Percentiles rank a stretch among this genome's conserved stretches.
Conservation (phyloP, 2,329 filamentous ascomycete genomes). For the Ramularia endophylla region DNA sequence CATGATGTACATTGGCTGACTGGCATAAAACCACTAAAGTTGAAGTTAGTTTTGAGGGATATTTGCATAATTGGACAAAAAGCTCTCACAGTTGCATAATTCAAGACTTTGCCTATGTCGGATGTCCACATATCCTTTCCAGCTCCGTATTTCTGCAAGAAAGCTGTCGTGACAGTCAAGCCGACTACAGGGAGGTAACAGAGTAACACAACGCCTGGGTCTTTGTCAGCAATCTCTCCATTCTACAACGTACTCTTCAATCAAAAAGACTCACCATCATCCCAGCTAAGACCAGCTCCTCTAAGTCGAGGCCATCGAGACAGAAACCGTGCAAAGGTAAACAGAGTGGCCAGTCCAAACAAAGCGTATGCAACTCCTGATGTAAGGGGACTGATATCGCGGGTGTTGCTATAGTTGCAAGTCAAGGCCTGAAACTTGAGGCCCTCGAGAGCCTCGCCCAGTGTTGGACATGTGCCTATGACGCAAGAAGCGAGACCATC, state of each 20-base stretch:
- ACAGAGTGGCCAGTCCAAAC: slow-evolving; percentile 4
- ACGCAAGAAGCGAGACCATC: slow-evolving; percentile 1
- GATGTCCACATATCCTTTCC: slow-evolving; percentile 5
- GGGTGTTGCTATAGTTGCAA: slow-evolving; percentile 1
- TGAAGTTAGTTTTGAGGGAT: not conserved
- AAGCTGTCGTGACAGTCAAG: slow-evolving; percentile 2
- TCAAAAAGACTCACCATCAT: slow-evolving; percentile 1
- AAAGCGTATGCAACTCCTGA: slow-evolving; percentile 1
- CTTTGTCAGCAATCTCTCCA: not conserved
- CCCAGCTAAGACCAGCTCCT: slow-evolving; percentile 6
- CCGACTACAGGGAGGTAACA: slow-evolving; percentile 2
- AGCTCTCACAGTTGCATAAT: not conserved
- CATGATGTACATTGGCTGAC: slow-evolving; percentile 5
- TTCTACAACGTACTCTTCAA: not conserved
- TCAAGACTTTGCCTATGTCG: not conserved
- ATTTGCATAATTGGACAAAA: too few relatives aligned
- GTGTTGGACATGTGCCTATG: slow-evolving; percentile 1
- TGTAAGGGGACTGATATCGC: not conserved
- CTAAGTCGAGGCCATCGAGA: slow-evolving; percentile 5
- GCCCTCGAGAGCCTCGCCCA: slow-evolving; percentile 4
- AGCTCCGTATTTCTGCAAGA: slow-evolving; percentile 1
- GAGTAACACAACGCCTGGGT: slow-evolving; percentile 2
- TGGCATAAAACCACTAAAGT: slow-evolving; percentile 6
- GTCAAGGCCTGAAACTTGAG: slow-evolving; percentile 8
- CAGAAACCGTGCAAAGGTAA: slow-evolving; percentile 1